Evolutionary conservation across 2,329 filamentous ascomycete species (phyloP), one percentile per base, ranked within the genome.

Genomic region (Torrubiellomyces zombiae): DNA sequence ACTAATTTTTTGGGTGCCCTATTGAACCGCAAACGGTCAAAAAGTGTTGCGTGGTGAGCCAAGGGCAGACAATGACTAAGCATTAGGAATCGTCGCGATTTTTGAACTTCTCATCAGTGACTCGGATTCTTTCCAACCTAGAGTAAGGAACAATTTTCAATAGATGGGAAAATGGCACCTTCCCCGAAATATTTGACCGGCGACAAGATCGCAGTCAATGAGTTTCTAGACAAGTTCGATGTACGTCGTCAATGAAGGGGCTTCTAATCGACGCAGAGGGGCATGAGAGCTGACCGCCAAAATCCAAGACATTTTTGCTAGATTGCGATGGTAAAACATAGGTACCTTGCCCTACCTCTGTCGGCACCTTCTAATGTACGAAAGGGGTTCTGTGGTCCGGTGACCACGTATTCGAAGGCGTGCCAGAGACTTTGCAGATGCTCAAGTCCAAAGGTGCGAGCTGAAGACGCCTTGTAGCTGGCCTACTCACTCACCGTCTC

Each of bases 311-410:
- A 2, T 95, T 98, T 45, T 61, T 98, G 9, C 81, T 98, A 43
- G 89, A 98, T 49, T 98, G 89, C 55, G 89, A 98, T 69, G 89
- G 86, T 92, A 59, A 42, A 60, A n/a, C n/a, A n/a, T n/a, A n/a
- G n/a, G n/a, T 24, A n/a, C n/a, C 14, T 7, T 9, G 16, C 7
- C 14, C n/a, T 10, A 9, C 12, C 8, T 8, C 18, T 7, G 10
- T 13, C 13, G 16, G 11, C 4, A 5, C 9, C 13, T 18, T 15
- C 7, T 10, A 20, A 9, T n/a, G 25, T 37, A 45, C 18, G 43
- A 28, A 14, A 92, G 85, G 86, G 45, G 89, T 98, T 18, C 61
- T 98, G 31, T 98, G 89, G 89, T 93, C 85, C 10, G 89, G 89
- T 24, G 82, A 94, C 45, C 75, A 86, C 47, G 60, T 92, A 8